Evolutionary conservation across 1,139 yeast species (phyloP).

Genomic region (Debaryomyces coudertii): DNA sequence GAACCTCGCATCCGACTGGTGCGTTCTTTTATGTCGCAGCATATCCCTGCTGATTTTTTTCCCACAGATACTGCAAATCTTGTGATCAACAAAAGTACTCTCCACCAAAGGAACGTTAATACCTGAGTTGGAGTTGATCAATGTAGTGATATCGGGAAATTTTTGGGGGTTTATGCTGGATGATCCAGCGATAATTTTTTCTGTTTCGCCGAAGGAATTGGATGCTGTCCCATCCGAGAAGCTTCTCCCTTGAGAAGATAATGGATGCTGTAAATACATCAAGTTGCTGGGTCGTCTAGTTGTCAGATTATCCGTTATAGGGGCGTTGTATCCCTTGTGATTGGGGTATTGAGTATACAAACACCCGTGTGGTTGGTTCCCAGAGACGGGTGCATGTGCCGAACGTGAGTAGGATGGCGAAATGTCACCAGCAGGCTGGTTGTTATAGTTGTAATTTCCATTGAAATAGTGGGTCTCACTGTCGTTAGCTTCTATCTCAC

Average conservation of each 20-base stretch:
- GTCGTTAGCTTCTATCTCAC: too few species aligned
- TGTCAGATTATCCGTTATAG: neutral
- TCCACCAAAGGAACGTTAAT: constrained; percentile 43
- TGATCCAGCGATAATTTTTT: neutral
- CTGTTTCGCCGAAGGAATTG: neutral
- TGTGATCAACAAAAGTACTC: constrained; percentile 31
- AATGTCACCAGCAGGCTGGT: neutral
- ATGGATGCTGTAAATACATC: neutral
- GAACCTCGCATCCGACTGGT: constrained; percentile 60
- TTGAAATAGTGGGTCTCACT: too few species aligned
- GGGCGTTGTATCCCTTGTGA: neutral
- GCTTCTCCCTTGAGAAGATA: neutral
- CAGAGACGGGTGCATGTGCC: neutral
- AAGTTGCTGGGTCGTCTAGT: neutral
- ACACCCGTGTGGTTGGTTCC: neutral
- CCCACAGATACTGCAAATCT: constrained; percentile 57
- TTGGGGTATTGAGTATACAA: neutral
- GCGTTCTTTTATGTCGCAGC: constrained; percentile 68
- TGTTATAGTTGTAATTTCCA: too few species aligned
- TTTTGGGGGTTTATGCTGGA: constrained; percentile 17
- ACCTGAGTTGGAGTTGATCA: constrained; percentile 41
- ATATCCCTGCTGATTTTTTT: constrained; percentile 62
- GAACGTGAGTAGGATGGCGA: neutral
- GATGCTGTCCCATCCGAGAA: neutral
- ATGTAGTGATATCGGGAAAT: constrained; percentile 46